Base-by-base conservation (phyloP, 1,139 yeast species). In the Torulaspora pretoriensis region DNA sequence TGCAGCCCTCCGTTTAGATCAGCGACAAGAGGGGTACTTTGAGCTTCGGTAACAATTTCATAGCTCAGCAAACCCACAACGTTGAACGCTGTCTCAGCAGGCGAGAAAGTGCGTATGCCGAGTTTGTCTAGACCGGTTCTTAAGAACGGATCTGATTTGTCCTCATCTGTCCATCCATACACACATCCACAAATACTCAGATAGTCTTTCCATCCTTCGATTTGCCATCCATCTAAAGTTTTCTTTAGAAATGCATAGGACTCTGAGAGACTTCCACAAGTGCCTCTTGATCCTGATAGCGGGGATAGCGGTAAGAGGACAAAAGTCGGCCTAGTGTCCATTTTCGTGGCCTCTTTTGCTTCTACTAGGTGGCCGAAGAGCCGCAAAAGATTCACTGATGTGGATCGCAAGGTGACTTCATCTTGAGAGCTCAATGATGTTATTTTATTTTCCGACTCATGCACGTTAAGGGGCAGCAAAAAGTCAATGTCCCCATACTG, bases 1-100 rank as follows among this genome's bases (percentile, higher is more conserved):
- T 89, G 96, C 70, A 89, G 80, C 52, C 97, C 97, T 73, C 96
- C 96, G 65, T 89, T 89, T 70, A 89, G 78, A 65, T 89, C 96
- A 48, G 96, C 97, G 80, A 86, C 80, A 44, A 89, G 83, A 47
- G 97, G 96, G 54, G 81, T 80, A 62, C 81, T 81, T 74, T 89
- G 96, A 69, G 95, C 86, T 57, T 85, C 73, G 64, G 82, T 77
- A 55, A 82, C 82, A 55, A 89, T 75, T 53, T 80, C 77, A 43
- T 95, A 92, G 45, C 92, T 81, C 78, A 89, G 74, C 57, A 89
- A 78, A 65, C 97, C 97, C 59, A 89, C 75, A 57, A 89, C 78
- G 75, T 89, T 89, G 79, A 89, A 88, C 38, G 96, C 96, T 96
- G 89, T 89, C 73, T 89, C 97, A 70, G 84, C 83, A 70, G 88